Percentiles rank a stretch among this genome's conserved stretches.
phyloP scores from a whole-genome alignment of 2,329 filamentous ascomycete species.

The Fusarium nurragi region DNA sequence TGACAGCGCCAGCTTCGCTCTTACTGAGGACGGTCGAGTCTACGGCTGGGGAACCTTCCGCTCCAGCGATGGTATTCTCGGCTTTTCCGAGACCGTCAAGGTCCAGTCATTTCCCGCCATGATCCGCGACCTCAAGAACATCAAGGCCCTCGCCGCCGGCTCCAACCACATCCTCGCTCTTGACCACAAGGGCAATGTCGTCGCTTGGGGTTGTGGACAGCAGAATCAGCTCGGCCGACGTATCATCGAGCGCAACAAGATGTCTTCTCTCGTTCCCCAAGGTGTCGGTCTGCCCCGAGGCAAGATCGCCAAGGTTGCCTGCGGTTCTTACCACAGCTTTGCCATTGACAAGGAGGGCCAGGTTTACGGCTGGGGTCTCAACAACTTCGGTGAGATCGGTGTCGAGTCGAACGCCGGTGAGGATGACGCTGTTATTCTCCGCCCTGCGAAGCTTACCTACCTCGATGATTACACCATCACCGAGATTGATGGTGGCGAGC shows the following conservation, averaged over 20 bases:
- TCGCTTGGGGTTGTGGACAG: constrained; percentile 77
- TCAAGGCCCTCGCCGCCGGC: constrained; percentile 71
- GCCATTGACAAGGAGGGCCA: constrained; percentile 75
- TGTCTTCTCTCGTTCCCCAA: constrained; percentile 69
- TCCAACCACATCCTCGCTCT: constrained; percentile 78
- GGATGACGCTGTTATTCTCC: constrained; percentile 73
- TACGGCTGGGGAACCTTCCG: constrained; percentile 89
- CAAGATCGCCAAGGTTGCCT: constrained; percentile 62
- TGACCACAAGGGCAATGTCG: constrained; percentile 70
- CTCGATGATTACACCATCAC: constrained; percentile 72
- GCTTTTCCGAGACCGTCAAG: constrained; percentile 65
- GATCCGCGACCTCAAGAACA: constrained; percentile 71
- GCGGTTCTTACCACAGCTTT: constrained; percentile 84
- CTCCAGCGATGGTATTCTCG: constrained; percentile 70
- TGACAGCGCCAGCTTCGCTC: constrained; percentile 78
- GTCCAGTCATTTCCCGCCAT: constrained; percentile 62
- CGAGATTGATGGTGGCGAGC: constrained; percentile 74
- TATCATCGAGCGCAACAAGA: constrained; percentile 69
- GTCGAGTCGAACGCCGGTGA: constrained; percentile 65
- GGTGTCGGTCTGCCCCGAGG: constrained; percentile 66
- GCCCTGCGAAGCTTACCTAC: constrained; percentile 72
- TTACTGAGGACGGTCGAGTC: constrained; percentile 78
- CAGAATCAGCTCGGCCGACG: constrained; percentile 71
- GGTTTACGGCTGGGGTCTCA: constrained; percentile 85
- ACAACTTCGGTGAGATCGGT: constrained; percentile 85